phyloP scores from a whole-genome alignment of 2,329 filamentous ascomycete genomes.

The Fusarium tuaranense region DNA sequence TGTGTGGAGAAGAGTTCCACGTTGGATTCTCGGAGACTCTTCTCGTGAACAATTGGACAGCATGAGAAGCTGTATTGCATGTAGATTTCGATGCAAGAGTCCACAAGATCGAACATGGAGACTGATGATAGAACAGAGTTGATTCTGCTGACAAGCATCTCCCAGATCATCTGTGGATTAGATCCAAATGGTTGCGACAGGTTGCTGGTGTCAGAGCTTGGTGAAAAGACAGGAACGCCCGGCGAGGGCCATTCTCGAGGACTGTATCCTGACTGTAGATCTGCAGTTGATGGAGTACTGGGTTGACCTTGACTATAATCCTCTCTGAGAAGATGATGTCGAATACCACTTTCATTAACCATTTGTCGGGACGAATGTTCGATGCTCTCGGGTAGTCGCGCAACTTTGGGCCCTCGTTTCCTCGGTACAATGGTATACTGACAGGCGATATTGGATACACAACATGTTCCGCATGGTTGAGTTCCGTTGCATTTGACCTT shows the following conservation, averaged over 20 bases:
- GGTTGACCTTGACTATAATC: neutral
- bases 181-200: neutral
- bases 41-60: neutral
- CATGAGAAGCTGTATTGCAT: neutral
- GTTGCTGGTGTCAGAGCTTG: neutral
- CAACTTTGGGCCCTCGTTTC: neutral
- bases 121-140: neutral
- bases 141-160: neutral
- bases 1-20: neutral
- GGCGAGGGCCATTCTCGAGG: neutral
- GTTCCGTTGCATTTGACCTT: slow-evolving; percentile 3
- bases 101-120: neutral
- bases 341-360: neutral
- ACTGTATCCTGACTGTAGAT: neutral
- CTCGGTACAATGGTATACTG: neutral
- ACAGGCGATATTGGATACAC: neutral
- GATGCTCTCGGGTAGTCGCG: neutral
- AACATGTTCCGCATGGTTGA: neutral
- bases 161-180: neutral
- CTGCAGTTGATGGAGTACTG: neutral
- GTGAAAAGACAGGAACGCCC: neutral
- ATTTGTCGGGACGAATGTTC: neutral
- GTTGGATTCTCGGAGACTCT: neutral
- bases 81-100: neutral
- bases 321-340: neutral